A percentile compares a stretch with the other conserved stretches of the same genome.
phyloP scores from a whole-genome alignment of 2,329 filamentous ascomycete genomes.

The Penicillium griseofulvum region DNA sequence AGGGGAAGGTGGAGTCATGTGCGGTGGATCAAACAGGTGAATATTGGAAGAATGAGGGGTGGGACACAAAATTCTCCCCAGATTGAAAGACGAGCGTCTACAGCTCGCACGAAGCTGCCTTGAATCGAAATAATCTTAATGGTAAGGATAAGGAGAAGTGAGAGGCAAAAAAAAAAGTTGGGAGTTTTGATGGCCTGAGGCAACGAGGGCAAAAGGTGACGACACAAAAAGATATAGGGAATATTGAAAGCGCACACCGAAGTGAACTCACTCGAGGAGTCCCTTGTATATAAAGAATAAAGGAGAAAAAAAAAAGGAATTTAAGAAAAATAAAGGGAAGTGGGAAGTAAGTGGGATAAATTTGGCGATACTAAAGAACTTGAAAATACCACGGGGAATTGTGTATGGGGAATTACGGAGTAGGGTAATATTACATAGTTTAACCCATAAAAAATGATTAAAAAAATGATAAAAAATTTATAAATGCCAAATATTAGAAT shows the following conservation, averaged over 20 bases:
- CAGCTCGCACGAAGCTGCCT: conserved; percentile 1
- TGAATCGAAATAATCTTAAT: background rate
- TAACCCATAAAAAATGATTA: background rate
- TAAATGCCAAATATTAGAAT: too few relatives aligned
- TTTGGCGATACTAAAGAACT: conserved; percentile 22
- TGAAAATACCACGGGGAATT: conserved; percentile 16
- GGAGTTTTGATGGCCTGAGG: conserved; percentile 19
- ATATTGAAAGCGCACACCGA: conserved; percentile 1
- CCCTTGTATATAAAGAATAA: conserved; percentile 5
- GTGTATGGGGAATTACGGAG: conserved; percentile 10
- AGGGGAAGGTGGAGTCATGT: conserved; percentile 43
- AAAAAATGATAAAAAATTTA: too few relatives aligned
- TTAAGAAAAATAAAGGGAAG: conserved; percentile 4
- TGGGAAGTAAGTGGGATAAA: conserved; percentile 20
- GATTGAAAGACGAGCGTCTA: conserved; percentile 7
- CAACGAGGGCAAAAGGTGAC: conserved; percentile 14
- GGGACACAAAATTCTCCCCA: conserved; percentile 24
- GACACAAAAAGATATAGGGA: conserved; percentile 11
- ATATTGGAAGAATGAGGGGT: conserved; percentile 6
- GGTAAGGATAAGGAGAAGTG: conserved; percentile 6
- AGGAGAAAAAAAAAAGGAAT: background rate
- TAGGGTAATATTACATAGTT: conserved; percentile 1
- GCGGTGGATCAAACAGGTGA: conserved; percentile 29
- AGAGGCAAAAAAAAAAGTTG: conserved; percentile 12
- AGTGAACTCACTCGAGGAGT: background rate